Conservation (phyloP, 495 filamentous ascomycete genomes). For the Aspergillus incahuasiensis region DNA sequence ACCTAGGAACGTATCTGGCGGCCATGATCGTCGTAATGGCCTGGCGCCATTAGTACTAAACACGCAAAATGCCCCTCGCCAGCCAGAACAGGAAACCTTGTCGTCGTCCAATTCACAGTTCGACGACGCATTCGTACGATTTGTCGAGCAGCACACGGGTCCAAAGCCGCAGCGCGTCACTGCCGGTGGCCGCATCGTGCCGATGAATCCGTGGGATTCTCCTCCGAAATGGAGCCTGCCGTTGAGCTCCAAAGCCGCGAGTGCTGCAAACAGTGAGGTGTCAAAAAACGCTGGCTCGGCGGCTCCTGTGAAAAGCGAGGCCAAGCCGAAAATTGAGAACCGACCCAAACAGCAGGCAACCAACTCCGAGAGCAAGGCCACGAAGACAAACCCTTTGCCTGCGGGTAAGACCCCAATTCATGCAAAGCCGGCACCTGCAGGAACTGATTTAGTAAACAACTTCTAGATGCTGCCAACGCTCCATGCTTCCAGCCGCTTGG, state of each 20-base stretch:
- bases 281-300: not conserved
- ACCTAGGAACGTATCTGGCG: conserved; percentile 16
- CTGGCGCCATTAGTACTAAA: conserved; percentile 5
- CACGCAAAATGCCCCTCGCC: conserved; percentile 15
- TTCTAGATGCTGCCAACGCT: not conserved
- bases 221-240: conserved; percentile 33
- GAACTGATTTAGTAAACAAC: not conserved
- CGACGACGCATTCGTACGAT: conserved; percentile 43
- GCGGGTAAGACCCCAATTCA: not conserved
- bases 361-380: not conserved
- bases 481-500: conserved; percentile 5
- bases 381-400: not conserved
- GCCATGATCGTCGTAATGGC: conserved; percentile 11
- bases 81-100: conserved; percentile 23
- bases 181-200: conserved; percentile 60
- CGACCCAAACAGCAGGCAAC: not conserved
- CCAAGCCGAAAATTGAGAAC: conserved; percentile 1
- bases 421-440: not conserved
- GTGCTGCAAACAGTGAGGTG: not conserved
- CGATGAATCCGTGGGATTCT: conserved; percentile 32
- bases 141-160: conserved; percentile 56
- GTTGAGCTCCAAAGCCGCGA: not conserved
- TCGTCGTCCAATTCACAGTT: conserved; percentile 19
- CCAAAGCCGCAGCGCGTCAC: conserved; percentile 59
- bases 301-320: not conserved